Evolutionary conservation across 2,329 filamentous ascomycete species (phyloP).

Genomic region (Bipolaris oryzae): DNA sequence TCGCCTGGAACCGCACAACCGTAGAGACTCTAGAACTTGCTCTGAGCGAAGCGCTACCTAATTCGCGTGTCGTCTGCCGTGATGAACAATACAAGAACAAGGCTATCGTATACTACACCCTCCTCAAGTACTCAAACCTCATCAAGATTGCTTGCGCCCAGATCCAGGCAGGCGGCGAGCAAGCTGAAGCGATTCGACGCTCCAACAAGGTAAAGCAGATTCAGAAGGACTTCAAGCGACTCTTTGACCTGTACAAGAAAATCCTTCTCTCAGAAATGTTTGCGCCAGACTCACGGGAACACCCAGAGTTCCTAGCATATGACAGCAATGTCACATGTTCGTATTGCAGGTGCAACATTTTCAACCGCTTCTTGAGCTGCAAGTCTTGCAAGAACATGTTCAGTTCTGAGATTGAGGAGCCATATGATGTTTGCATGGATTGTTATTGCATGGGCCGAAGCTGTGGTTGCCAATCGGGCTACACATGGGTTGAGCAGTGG

Average conservation of each 20-base stretch:
- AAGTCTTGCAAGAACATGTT: constrained; percentile 76
- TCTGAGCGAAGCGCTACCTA: constrained; percentile 83
- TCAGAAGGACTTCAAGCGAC: constrained; percentile 78
- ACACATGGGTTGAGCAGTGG: constrained; percentile 94
- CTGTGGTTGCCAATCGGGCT: constrained; percentile 82
- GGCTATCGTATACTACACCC: constrained; percentile 86
- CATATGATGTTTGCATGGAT: constrained; percentile 97
- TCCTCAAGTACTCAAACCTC: constrained; percentile 74
- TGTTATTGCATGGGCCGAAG: constrained; percentile 98
- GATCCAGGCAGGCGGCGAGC: constrained; percentile 53
- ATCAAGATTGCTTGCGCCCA: constrained; percentile 65
- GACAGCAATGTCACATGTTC: constrained; percentile 94
- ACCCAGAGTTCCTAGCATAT: constrained; percentile 77
- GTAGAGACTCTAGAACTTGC: constrained; percentile 89
- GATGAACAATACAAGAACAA: constrained; percentile 99
- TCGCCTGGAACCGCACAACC: constrained; percentile 96
- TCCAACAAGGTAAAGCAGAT: constrained; percentile 68
- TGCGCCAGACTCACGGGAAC: constrained; percentile 67
- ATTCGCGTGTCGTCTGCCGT: constrained; percentile 87
- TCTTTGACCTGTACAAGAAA: constrained; percentile 78
- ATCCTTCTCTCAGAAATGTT: constrained; percentile 89
- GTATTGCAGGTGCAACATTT: constrained; percentile 94
- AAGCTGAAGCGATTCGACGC: constrained; percentile 47
- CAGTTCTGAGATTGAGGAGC: constrained; percentile 74
- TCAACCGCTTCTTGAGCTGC: constrained; percentile 95